Conservation (phyloP, 305 asterid genomes). For the Rubia peregrina region DNA sequence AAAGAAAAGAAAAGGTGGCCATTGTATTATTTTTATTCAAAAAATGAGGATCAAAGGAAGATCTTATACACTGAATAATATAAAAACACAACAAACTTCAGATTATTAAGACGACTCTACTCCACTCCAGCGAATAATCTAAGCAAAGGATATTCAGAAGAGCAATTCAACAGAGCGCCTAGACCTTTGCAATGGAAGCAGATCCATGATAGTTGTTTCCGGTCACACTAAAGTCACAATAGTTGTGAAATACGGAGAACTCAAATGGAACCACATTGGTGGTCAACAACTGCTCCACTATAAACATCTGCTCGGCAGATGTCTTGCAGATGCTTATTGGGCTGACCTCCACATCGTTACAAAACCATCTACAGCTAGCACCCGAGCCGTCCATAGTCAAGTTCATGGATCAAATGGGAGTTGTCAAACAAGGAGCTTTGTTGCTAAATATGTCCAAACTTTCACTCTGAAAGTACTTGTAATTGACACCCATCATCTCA, state of each 20-base stretch:
- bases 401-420: conserved; percentile 2
- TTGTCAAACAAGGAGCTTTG: conserved; percentile 4
- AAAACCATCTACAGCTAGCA: conserved; percentile 32
- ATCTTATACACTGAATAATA: background rate
- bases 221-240: background rate
- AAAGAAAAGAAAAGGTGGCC: no score
- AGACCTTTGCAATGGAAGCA: background rate
- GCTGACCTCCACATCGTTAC: conserved; percentile 35
- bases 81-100: background rate
- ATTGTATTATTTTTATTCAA: no score
- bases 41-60: no score
- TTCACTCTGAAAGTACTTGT: conserved; percentile 40
- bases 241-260: conserved; percentile 17
- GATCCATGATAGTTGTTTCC: background rate
- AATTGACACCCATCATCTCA: background rate
- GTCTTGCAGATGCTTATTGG: conserved; percentile 20
- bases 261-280: conserved; percentile 18
- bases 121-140: no score
- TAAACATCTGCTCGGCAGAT: conserved; percentile 24
- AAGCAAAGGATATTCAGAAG: background rate
- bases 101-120: no score
- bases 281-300: conserved; percentile 37
- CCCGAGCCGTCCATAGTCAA: conserved; percentile 42
- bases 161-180: background rate
- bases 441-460: conserved; percentile 69